Base-by-base conservation (phyloP, 2,329 filamentous ascomycete species). In the Apiospora sp. region DNA sequence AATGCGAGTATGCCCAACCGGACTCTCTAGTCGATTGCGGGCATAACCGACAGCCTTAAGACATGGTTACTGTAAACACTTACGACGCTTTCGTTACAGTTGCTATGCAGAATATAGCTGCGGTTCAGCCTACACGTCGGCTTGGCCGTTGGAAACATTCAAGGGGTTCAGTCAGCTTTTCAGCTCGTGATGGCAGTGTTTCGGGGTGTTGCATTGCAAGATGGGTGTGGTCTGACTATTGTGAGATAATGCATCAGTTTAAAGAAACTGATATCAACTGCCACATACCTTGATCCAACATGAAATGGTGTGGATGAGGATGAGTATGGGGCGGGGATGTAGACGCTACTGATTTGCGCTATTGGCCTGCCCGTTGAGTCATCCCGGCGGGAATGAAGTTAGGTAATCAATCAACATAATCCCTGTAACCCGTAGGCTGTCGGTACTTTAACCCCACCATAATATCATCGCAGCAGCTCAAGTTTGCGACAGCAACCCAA, bases 371-470 rank as follows among this genome's bases (percentile, higher is more conserved):
- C 54, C 27, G 30, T 41, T 41, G 58, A 64, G 58, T 64, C 58
- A 64, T 37, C 16, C 54, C 27, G 14, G 51, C 54, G 10, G 30
- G 2, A 22, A 37, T 61, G 16, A 51, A 27, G 19, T n/a, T 30
- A 30, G 27, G 27, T 30, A 30, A 30, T 30, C 27, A 61, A 37
- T 61, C 54, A 51, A 24, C 54, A 10, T 22, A 12, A 61, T 24
- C 58, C 58, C 58, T 64, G 58, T 19, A 64, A 5, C 34, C 58
- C 41, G 58, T 19, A 64, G 5, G 3, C 30, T 41, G 30, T 34
- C 19, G 51, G 30, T 34, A 61, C 54, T 61, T 58, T 30, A 41
- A 64, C 58, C 58, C 58, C 58, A 64, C 58, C 58, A 64, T 64
- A 64, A n/a, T 22, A 64, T 41, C 58, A 64, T 64, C 58, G 34